A percentile compares a stretch with the other conserved stretches of the same genome.
phyloP scores from a whole-genome alignment of 2,329 filamentous ascomycete genomes.

The Xylariaceae sp. region DNA sequence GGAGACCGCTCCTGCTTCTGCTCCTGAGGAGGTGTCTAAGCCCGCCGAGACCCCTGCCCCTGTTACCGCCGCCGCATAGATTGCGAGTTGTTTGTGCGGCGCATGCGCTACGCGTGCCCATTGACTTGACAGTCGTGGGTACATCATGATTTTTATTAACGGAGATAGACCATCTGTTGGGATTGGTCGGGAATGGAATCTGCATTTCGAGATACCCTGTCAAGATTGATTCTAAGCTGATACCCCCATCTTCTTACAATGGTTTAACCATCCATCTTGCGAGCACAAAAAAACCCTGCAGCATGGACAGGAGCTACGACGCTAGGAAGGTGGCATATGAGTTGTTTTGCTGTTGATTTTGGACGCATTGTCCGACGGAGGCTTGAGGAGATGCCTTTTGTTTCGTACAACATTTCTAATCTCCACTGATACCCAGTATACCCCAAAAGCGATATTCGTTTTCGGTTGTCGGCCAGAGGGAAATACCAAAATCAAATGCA shows the following conservation, averaged over 20 bases:
- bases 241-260: constrained; percentile 30
- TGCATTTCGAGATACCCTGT: constrained; percentile 36
- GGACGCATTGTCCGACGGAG: constrained; percentile 29
- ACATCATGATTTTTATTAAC: constrained; percentile 28
- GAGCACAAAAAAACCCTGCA: constrained; percentile 17
- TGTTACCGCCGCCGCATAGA: constrained; percentile 34
- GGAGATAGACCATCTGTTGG: constrained; percentile 29
- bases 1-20: constrained; percentile 13
- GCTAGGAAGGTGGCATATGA: constrained; percentile 26
- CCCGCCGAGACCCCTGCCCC: constrained; percentile 27
- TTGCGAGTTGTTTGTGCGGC: constrained; percentile 17
- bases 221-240: constrained; percentile 34
- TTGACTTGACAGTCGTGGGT: constrained; percentile 16
- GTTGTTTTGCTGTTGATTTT: constrained; percentile 32
- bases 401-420: constrained; percentile 29
- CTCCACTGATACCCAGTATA: constrained; percentile 37
- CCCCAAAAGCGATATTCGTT: constrained; percentile 29
- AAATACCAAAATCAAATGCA: constrained; percentile 6
- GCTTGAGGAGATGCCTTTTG: constrained; percentile 27
- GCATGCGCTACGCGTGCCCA: constrained; percentile 15
- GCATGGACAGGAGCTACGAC: constrained; percentile 24
- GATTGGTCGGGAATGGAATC: constrained; percentile 34
- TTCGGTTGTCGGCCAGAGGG: constrained; percentile 10
- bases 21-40: constrained; percentile 24
- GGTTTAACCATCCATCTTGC: constrained; percentile 21